Percentiles rank a stretch among this genome's conserved stretches.
phyloP scores from a whole-genome alignment of 2,329 filamentous ascomycete genomes.

The Tolypocladium guangdongense region DNA sequence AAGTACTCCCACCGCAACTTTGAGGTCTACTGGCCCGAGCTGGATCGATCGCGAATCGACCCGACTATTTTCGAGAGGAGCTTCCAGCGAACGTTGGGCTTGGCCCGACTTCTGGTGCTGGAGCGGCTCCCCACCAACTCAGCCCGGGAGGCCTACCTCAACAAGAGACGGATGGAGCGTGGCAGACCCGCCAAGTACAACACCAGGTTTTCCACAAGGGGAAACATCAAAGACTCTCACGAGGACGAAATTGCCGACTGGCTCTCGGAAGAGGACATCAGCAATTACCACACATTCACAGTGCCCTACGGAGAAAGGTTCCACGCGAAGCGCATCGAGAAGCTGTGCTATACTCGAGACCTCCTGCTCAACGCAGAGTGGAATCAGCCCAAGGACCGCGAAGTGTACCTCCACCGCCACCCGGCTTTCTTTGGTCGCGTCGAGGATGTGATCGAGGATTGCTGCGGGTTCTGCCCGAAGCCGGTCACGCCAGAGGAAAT shows the following conservation, averaged over 20 bases:
- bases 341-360: conserved; percentile 71
- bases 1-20: conserved; percentile 81
- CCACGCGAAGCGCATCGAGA: conserved; percentile 64
- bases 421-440: conserved; percentile 75
- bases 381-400: conserved; percentile 67
- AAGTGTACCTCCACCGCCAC: conserved; percentile 70
- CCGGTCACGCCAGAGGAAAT: conserved; percentile 61
- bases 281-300: conserved; percentile 69
- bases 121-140: conserved; percentile 62
- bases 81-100: conserved; percentile 63
- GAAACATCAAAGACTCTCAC: conserved; percentile 66
- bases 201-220: conserved; percentile 32
- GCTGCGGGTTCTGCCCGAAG: conserved; percentile 67
- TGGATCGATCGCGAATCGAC: conserved; percentile 67
- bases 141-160: conserved; percentile 60
- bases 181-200: conserved; percentile 50
- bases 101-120: conserved; percentile 68
- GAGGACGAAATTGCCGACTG: conserved; percentile 80
- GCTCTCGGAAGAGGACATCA: conserved; percentile 65
- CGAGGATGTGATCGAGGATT: conserved; percentile 66
- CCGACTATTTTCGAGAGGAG: conserved; percentile 80
- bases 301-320: conserved; percentile 55
- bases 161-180: conserved; percentile 59
- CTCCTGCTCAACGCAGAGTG: conserved; percentile 76
- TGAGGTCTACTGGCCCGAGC: conserved; percentile 67